Base-by-base conservation (phyloP, 768 basidiomycete species). In the Lyophyllum atratum region DNA sequence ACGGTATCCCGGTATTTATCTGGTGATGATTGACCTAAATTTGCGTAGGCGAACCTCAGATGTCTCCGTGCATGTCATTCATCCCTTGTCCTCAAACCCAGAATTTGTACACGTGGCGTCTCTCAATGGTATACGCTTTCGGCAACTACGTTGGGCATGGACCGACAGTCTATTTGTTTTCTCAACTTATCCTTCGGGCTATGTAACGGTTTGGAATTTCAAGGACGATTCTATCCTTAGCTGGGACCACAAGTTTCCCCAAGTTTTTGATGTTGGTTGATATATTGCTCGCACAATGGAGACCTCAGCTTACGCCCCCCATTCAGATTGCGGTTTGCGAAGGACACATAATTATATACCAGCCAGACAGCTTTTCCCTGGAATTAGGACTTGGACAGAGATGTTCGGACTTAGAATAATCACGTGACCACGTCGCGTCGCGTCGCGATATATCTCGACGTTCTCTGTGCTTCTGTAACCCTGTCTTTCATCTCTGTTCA, bases 181-280 rank as follows among this genome's bases (percentile, higher is more conserved):
- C 14, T n/a, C n/a, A n/a, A n/a, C n/a, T n/a, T n/a, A 21, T 15
- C 43, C 31, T 17, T 15, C 12, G 17, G 22, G 1, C 31, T 45
- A 4, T 7, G 52, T 53, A 2, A 53, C 52, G n/a, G 43, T 53
- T 31, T 53, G 52, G 52, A 53, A 53, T 33, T 53, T 53, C n/a
- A 19, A 40, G 43, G 31, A 44, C 3, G 15, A 53, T 24, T 21
- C 42, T 3, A 25, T 33, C 10, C 42, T 44, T 21, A 53, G 42
- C 17, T 53, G 52, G 52, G 52, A 21, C 15, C 43, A 45, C 15
- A 22, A 24, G 17, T 22, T 14, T 15, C 0, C 24, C 12, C 42
- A 45, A 31, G 22, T 33, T 29, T 15, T 14, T 8, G n/a, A 42
- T 5, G 52, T 53, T 14, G 11, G 52, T 29, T 31, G n/a, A n/a